A percentile compares a stretch with the other conserved stretches of the same genome.
phyloP scores from a whole-genome alignment of 2,329 filamentous ascomycete genomes.

The Sclerotinia glacialis region DNA sequence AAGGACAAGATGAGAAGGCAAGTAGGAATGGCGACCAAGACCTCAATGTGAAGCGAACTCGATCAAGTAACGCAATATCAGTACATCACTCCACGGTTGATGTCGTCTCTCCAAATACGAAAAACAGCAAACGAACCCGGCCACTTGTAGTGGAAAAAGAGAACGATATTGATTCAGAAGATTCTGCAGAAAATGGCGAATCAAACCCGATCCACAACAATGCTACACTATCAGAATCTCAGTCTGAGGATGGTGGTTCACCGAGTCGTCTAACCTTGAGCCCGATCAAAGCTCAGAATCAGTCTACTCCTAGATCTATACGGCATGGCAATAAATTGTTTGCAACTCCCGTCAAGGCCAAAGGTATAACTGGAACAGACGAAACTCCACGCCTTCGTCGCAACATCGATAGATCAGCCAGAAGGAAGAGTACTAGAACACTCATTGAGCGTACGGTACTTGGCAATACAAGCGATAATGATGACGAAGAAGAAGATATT shows the following conservation, averaged over 20 bases:
- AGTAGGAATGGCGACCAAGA: slow-evolving; percentile 23
- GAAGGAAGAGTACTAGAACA: slow-evolving; percentile 76
- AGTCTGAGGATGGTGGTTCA: neutral
- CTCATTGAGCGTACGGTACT: slow-evolving; percentile 70
- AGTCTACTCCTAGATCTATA: slow-evolving; percentile 29
- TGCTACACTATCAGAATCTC: neutral
- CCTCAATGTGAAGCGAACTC: slow-evolving; percentile 25
- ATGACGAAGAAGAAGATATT: slow-evolving; percentile 65
- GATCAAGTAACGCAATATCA: slow-evolving; percentile 16
- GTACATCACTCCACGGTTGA: neutral
- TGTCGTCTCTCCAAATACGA: neutral
- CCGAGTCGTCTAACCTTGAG: slow-evolving; percentile 6
- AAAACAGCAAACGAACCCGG: neutral
- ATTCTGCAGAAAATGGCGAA: slow-evolving; percentile 15
- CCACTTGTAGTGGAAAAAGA: neutral
- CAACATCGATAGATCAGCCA: slow-evolving; percentile 75
- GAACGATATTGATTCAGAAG: slow-evolving; percentile 1
- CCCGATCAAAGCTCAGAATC: slow-evolving; percentile 19
- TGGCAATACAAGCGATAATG: slow-evolving; percentile 65
- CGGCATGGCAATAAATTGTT: slow-evolving; percentile 34
- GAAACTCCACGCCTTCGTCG: slow-evolving; percentile 35
- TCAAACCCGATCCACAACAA: neutral
- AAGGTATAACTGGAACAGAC: slow-evolving; percentile 22
- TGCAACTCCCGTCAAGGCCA: slow-evolving; percentile 35
- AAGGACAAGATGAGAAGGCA: slow-evolving; percentile 24